phyloP scores from a whole-genome alignment of 768 basidiomycete species.

The Xerocomellus chrysenteron region DNA sequence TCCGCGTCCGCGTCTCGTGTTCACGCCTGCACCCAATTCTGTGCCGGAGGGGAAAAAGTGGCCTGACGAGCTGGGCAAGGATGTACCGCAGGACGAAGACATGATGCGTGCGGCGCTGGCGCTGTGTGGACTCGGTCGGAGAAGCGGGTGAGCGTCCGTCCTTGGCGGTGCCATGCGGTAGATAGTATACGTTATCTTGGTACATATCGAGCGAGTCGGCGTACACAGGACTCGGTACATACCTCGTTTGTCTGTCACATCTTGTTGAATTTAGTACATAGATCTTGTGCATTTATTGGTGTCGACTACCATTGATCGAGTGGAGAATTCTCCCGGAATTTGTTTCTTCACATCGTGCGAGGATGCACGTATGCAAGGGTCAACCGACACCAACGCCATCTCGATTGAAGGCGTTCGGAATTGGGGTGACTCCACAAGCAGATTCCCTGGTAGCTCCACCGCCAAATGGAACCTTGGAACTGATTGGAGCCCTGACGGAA shows the following conservation, averaged over 20 bases:
- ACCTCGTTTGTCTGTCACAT: background rate
- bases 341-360: background rate
- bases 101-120: conserved; percentile 70
- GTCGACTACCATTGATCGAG: background rate
- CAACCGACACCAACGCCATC: too few relatives aligned
- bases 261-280: background rate
- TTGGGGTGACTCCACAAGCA: too few relatives aligned
- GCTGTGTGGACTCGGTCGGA: conserved; percentile 53
- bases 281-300: background rate
- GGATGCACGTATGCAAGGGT: background rate
- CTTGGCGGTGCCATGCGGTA: background rate
- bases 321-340: background rate
- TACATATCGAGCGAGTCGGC: conserved; percentile 6
- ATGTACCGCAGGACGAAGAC: conserved; percentile 51
- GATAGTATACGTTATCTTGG: conserved; percentile 10
- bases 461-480: background rate
- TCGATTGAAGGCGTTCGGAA: too few relatives aligned
- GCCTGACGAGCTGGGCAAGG: conserved; percentile 6
- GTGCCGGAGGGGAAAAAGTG: background rate
- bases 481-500: background rate
- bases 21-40: background rate
- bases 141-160: conserved; percentile 12
- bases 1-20: conserved; percentile 1
- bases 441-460: background rate
- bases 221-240: conserved; percentile 3